Conservation (phyloP, 768 basidiomycete genomes). For the Aureoboletus auriporus region DNA sequence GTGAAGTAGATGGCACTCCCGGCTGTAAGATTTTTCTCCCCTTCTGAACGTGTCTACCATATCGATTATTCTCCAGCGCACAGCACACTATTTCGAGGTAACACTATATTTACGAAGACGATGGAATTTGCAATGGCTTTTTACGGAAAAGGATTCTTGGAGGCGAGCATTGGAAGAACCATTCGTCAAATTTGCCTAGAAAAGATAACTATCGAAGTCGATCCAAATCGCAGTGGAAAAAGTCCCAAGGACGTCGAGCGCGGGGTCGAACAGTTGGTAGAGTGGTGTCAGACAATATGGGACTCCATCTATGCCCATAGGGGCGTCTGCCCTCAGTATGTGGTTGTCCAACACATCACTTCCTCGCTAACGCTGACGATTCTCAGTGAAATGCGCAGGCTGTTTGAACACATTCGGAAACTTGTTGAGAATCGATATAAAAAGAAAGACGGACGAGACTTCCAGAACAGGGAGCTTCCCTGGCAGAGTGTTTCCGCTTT, state of each 20-base stretch:
- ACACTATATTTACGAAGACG: conserved; percentile 65
- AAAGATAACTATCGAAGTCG: conserved; percentile 77
- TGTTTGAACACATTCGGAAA: conserved; percentile 67
- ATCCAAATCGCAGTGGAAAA: conserved; percentile 66
- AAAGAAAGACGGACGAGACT: conserved; percentile 36
- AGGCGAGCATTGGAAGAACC: conserved; percentile 69
- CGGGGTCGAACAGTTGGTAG: conserved; percentile 63
- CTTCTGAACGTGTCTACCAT: not conserved
- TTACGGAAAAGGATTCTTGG: conserved; percentile 78
- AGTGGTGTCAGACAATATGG: conserved; percentile 83
- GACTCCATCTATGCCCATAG: conserved; percentile 72
- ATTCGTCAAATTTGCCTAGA: conserved; percentile 70
- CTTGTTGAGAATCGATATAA: conserved; percentile 68
- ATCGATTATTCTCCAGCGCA: conserved; percentile 46
- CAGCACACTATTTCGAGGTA: conserved; percentile 70
- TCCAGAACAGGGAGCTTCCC: conserved; percentile 52
- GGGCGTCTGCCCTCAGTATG: conserved; percentile 71
- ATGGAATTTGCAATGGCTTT: conserved; percentile 79
- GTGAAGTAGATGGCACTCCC: conserved; percentile 67
- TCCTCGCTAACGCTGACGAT: conserved; percentile 1
- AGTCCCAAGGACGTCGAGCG: conserved; percentile 57
- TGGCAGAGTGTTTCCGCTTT: conserved; percentile 88
- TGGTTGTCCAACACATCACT: conserved; percentile 13
- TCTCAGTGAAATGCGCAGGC: conserved; percentile 62
- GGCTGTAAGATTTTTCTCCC: conserved; percentile 45